Evolutionary conservation across 768 basidiomycete genomes (phyloP), one percentile per base, ranked within the genome.

Genomic region (Cystobasidium ongulense): DNA sequence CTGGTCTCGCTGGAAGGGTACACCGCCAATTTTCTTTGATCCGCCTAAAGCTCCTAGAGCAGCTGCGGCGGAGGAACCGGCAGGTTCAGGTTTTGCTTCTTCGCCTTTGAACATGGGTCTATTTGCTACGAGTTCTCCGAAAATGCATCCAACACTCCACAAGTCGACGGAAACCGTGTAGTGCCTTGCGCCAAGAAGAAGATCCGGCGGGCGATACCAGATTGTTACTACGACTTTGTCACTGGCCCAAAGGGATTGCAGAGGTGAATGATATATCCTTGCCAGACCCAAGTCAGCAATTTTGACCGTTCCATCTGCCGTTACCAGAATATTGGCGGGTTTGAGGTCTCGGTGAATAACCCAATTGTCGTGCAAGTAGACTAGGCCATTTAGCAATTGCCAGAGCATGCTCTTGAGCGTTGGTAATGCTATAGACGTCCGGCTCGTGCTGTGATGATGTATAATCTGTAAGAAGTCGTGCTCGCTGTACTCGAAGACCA

Each of bases 381-480:
- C 84, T 21, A 97, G 87, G 10, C 96, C 96, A 79, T 93, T 94
- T 64, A 97, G 83, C 25, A 98, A 89, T 81, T 98, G 96, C 81
- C 92, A 93, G 1, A 91, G 88, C 41, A 98, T 86, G 2, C 92
- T 92, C 81, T 97, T 97, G 77, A 99, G 88, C 7, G 95, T 89
- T 13, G 89, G 84, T 0, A 84, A 82, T 1, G 89, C 85, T 52
- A 98, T 90, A 18, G 87, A 83, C 7, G 86, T 83, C 10, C 96
- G 90, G 1, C 93, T 85, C 80, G 95, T 91, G 13, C 92, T 91
- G 80, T 98, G 92, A 81, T 97, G 94, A 80, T 98, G 96, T 54
- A 99, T 99, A 62, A 99, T 89, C 92, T 99, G 96, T 91, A 98
- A 85, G 80, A 98, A 97, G 81, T 99, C 96, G 79, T 99, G 96